Percentiles rank a stretch among this genome's conserved stretches.
Evolutionary conservation across 2,329 filamentous ascomycete genomes (phyloP).

Genomic region (Falciphora oryzae): DNA sequence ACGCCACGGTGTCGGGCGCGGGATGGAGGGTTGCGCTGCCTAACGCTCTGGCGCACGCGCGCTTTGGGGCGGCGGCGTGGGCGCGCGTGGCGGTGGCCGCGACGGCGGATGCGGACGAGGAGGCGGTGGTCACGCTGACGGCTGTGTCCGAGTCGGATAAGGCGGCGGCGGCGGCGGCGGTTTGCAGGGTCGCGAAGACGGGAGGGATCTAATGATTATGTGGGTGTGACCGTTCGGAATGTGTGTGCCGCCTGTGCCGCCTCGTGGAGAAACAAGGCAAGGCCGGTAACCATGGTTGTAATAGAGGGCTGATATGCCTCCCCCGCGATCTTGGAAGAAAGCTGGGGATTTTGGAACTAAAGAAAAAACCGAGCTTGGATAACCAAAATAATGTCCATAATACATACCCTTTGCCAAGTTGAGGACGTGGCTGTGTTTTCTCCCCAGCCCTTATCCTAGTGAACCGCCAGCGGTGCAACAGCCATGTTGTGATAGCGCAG

Average conservation of each 20-base stretch:
- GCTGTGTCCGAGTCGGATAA: conserved; percentile 40
- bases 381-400: no score
- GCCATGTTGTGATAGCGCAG: no score
- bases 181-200: conserved; percentile 27
- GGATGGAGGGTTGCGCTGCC: conserved; percentile 41
- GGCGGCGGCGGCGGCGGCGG: conserved; percentile 21
- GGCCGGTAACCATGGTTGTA: no score
- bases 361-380: not conserved
- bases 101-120: conserved; percentile 22
- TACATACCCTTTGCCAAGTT: not conserved
- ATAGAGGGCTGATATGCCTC: no score
- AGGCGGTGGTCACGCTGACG: conserved; percentile 35
- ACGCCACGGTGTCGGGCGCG: conserved; percentile 33
- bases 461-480: no score
- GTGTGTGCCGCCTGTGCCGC: no score
- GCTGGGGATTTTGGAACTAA: not conserved
- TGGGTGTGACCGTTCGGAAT: no score
- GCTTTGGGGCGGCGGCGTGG: conserved; percentile 32
- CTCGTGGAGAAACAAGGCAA: no score
- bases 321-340: not conserved
- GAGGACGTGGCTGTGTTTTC: not conserved
- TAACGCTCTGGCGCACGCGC: conserved; percentile 33
- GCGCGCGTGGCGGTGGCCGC: conserved; percentile 38
- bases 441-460: not conserved
- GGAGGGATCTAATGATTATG: no score